These are phyloP conservation scores for Aegilops tauschii DNA, from an alignment of 176 grass and related monocot genomes.

Conservation along the genomic window DNA sequence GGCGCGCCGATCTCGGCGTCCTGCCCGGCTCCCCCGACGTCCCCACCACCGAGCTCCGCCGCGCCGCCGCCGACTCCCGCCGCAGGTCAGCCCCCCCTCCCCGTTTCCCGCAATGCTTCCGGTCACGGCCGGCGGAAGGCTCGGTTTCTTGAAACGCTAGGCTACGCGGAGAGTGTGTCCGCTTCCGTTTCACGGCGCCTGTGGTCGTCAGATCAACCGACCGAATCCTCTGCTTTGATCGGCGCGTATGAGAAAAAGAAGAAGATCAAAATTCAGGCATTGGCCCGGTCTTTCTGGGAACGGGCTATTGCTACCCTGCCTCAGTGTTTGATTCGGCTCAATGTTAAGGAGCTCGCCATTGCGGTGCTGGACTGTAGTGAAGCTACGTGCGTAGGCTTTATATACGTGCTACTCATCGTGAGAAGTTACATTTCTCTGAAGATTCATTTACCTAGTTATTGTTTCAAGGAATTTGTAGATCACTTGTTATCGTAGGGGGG, in stretches of 20 bases:
- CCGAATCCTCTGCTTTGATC: background rate
- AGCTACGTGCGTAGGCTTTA: background rate
- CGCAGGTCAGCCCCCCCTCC: conserved; percentile 44
- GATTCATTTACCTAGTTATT: background rate
- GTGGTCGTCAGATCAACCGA: background rate
- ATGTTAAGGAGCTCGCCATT: background rate
- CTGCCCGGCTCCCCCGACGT: conserved; percentile 42
- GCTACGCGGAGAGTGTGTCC: too few relatives aligned
- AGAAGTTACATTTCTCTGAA: background rate
- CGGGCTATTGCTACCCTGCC: background rate
- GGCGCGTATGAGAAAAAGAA: background rate
- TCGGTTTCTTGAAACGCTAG: too few relatives aligned
- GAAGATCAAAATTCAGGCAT: background rate
- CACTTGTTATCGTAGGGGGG: background rate
- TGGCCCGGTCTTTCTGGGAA: background rate
- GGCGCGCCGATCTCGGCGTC: conserved; percentile 74
- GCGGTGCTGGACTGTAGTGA: background rate
- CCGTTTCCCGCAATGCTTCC: too few relatives aligned
- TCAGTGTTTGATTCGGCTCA: background rate
- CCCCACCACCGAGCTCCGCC: conserved; percentile 69
- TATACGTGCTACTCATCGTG: background rate
- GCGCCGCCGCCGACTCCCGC: conserved; percentile 85
- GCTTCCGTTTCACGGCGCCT: too few relatives aligned
- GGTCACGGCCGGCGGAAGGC: too few relatives aligned
- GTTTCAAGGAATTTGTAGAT: background rate